Evolutionary conservation across 176 grass and related monocot genomes (phyloP), one percentile per base, ranked within the genome.

Genomic region (Chrysopogon serrulatus): DNA sequence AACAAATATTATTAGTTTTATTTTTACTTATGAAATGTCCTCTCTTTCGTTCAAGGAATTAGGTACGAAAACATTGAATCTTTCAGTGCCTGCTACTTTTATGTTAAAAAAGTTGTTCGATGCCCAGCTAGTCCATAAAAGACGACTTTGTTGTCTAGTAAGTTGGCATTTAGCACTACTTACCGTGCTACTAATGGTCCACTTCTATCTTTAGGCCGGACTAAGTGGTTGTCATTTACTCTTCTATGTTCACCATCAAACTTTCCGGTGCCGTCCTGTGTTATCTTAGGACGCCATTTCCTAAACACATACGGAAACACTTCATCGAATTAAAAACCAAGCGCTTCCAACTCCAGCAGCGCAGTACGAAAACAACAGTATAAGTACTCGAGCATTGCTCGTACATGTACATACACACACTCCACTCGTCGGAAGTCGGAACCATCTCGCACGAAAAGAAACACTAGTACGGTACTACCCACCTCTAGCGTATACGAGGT

Each of bases 131-230:
- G 11, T 33, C 23, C 11, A 80, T 44, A 47, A 47, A 47, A 74
- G 31, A 19, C 41, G 6, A 30, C 81, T 23, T 26, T 35, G 81
- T 28, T 65, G 41, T 64, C 41, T 21, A 51, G 14, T 83, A 73
- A 61, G 36, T 33, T 72, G 39, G 53, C 71, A n/a, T 32, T 26
- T 15, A 27, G 57, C 66, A 15, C 26, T 35, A 32, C 6, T 63
- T 35, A 42, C 54, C 17, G 2, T 31, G n/a, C 19, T 73, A 71
- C 35, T 85, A 23, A 54, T 21, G 28, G 23, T 48, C 54, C 65
- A 30, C 39, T n/a, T 83, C n/a, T 15, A 37, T 51, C 51, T 60
- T 76, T 86, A 73, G 41, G 57, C 43, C 13, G 84, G 24, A 21
- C 42, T 31, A 80, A 42, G 13, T 37, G 59, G 68, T 66, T 65